Conservation (phyloP, 257 asterid genomes). For the Verbascum thapsus region DNA sequence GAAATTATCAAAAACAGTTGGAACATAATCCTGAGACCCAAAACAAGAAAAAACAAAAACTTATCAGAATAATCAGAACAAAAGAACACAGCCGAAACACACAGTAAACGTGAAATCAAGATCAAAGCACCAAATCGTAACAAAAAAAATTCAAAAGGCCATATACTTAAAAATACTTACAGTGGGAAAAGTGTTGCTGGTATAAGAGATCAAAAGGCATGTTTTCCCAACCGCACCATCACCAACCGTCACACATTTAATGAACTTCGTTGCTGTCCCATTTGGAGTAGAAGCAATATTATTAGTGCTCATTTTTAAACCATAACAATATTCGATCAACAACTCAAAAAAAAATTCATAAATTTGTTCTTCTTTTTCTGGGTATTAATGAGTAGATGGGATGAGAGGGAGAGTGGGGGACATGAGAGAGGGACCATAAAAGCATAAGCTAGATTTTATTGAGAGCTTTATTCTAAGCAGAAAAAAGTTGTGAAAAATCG, state of each 20-base stretch:
- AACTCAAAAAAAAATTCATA: neutral
- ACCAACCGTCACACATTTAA: slow-evolving; percentile 60
- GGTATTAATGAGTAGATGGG: slow-evolving; percentile 29
- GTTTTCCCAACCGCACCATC: slow-evolving; percentile 67
- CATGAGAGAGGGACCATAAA: slow-evolving; percentile 40
- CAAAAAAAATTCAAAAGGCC: neutral
- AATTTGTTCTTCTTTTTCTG: neutral
- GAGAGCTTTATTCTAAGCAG: slow-evolving; percentile 26
- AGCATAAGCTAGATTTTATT: slow-evolving; percentile 36
- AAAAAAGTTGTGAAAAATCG: slow-evolving; percentile 32
- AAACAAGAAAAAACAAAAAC: slow-evolving; percentile 18
- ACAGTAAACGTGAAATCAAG: neutral
- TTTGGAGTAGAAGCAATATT: slow-evolving; percentile 32
- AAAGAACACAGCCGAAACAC: neutral
- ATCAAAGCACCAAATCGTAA: neutral
- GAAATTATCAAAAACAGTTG: slow-evolving; percentile 57
- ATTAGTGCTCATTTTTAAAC: slow-evolving; percentile 41
- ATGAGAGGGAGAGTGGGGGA: slow-evolving; percentile 39
- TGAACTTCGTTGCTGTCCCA: slow-evolving; percentile 48
- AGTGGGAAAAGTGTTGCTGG: slow-evolving; percentile 60
- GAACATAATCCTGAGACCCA: slow-evolving; percentile 50
- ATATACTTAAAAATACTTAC: slow-evolving; percentile 23
- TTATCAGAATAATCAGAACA: neutral
- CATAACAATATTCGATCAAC: slow-evolving; percentile 23
- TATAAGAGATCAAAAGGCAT: slow-evolving; percentile 55